Evolutionary conservation across 2,329 filamentous ascomycete species (phyloP).

Genomic region (Alternaria hordeiaustralica): DNA sequence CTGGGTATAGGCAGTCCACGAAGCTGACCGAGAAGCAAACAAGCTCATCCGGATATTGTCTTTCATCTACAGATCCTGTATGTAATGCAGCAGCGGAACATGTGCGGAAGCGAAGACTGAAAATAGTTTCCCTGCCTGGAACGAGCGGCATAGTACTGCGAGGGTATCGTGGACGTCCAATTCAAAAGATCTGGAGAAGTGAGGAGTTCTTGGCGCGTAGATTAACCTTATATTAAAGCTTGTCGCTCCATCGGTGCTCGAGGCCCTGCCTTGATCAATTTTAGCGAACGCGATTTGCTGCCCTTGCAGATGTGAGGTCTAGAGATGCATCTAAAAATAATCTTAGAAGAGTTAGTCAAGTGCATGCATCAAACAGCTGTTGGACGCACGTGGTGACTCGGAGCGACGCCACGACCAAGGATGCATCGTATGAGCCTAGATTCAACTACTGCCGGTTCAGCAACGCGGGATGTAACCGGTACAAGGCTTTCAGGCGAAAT

Average conservation of each 20-base stretch:
- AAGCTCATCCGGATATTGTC: conserved; percentile 21
- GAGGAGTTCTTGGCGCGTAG: conserved; percentile 44
- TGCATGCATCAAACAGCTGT: conserved; percentile 6
- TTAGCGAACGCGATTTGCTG: conserved; percentile 37
- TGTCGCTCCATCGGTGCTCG: conserved; percentile 38
- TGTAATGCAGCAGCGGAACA: conserved; percentile 25
- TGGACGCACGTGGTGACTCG: conserved; percentile 19
- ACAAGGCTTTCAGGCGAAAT: conserved; percentile 25
- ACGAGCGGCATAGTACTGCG: conserved; percentile 22
- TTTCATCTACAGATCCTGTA: conserved; percentile 39
- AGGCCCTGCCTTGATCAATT: conserved; percentile 31
- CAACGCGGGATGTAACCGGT: conserved; percentile 27
- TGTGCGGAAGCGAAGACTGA: conserved; percentile 35
- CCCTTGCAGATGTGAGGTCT: conserved; percentile 37
- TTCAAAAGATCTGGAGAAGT: conserved; percentile 44
- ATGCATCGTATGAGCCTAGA: conserved; percentile 33
- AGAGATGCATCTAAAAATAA: conserved; percentile 39
- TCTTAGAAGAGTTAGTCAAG: conserved; percentile 20
- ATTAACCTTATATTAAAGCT: conserved; percentile 52
- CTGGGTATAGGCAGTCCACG: conserved; percentile 17
- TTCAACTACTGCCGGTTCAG: conserved; percentile 25
- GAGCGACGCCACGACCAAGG: conserved; percentile 3
- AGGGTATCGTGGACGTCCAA: conserved; percentile 22
- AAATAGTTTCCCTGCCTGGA: conserved; percentile 28
- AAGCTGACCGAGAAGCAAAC: conserved; percentile 7